A percentile compares a stretch with the other conserved stretches of the same genome.
Evolutionary conservation across 1,284 basidiomycete genomes (phyloP).

Genomic region (Tilletiopsis washingtonensis): DNA sequence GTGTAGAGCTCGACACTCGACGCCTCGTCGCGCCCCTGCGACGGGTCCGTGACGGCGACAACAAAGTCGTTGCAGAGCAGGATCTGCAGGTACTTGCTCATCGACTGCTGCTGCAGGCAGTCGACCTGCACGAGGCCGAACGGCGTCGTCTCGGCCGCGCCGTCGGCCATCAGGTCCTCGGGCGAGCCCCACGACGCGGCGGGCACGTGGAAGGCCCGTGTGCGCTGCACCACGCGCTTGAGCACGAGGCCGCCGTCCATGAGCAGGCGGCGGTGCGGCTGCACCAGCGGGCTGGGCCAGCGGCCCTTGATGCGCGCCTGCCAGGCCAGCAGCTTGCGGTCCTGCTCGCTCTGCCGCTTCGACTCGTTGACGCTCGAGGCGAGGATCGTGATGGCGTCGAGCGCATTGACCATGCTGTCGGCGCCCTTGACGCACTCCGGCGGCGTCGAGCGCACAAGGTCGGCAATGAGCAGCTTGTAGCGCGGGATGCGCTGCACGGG

Average conservation of each 20-base stretch:
- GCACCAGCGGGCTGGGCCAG: constrained; percentile 79
- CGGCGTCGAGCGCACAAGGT: constrained; percentile 37
- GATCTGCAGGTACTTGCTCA: not conserved
- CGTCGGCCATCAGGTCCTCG: not conserved
- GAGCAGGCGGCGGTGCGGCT: constrained; percentile 75
- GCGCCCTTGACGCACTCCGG: not conserved
- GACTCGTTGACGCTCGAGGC: constrained; percentile 44
- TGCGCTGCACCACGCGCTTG: constrained; percentile 81
- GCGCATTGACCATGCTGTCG: constrained; percentile 23
- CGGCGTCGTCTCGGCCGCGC: not conserved
- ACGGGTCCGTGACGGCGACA: not conserved
- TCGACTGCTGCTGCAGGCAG: not conserved
- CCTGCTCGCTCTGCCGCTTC: constrained; percentile 49
- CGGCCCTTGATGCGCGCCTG: constrained; percentile 80
- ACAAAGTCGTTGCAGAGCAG: not conserved
- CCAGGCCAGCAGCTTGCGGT: constrained; percentile 52
- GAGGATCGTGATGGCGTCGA: constrained; percentile 35
- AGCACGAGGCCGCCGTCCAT: constrained; percentile 63
- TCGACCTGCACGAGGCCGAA: not conserved
- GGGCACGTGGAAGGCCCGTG: constrained; percentile 56
- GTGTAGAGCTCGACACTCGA: no score
- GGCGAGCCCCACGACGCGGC: not conserved
- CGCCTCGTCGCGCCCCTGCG: no score
- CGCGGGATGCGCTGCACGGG: constrained; percentile 94
- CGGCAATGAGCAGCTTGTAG: constrained; percentile 66